Conservation (phyloP, 257 asterid species). For the Echium plantagineum region DNA sequence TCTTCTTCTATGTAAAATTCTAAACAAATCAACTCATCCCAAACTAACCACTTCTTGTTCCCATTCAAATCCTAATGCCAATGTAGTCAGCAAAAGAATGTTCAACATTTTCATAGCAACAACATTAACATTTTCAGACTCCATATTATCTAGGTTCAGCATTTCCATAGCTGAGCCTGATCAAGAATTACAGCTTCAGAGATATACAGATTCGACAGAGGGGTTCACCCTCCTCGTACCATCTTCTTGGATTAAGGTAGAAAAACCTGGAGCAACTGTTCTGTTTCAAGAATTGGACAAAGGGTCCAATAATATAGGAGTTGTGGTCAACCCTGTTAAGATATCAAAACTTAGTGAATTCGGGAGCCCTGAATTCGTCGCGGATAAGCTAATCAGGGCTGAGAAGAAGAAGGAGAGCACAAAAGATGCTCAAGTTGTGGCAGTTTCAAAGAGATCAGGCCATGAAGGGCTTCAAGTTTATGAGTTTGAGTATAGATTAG, state of each 20-base stretch:
- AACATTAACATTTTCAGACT: conserved; percentile 3
- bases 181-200: conserved; percentile 37
- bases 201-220: conserved; percentile 50
- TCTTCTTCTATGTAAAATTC: neutral
- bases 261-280: conserved; percentile 84
- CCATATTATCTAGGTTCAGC: conserved; percentile 12
- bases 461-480: conserved; percentile 58
- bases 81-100: conserved; percentile 12
- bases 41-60: neutral
- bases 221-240: conserved; percentile 85
- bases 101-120: conserved; percentile 15
- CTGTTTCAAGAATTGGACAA: conserved; percentile 55
- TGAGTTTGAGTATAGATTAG: conserved; percentile 83
- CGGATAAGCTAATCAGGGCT: conserved; percentile 78
- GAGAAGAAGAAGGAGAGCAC: conserved; percentile 91
- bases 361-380: conserved; percentile 82
- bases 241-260: conserved; percentile 79
- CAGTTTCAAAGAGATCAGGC: conserved; percentile 62
- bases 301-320: conserved; percentile 74
- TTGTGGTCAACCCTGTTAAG: conserved; percentile 70
- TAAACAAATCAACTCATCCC: neutral
- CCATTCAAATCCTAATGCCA: neutral
- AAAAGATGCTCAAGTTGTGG: conserved; percentile 65
- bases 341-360: conserved; percentile 59
- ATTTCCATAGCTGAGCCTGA: conserved; percentile 21